Evolutionary conservation across 371 early-diverging fungal species (phyloP).

Genomic region (Apophysomyces ossiformis): DNA sequence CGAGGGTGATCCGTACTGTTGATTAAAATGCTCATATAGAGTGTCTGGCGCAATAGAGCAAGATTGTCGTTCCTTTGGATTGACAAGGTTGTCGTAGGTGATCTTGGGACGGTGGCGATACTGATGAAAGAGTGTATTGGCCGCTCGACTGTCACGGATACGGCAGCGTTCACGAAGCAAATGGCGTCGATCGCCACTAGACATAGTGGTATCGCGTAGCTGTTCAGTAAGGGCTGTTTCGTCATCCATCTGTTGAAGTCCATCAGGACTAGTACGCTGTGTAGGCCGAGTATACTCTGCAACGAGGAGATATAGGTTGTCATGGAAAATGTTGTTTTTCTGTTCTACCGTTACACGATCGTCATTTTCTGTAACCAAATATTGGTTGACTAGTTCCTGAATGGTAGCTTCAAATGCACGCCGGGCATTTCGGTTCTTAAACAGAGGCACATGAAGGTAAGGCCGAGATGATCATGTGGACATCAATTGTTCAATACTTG

Average conservation of each 20-base stretch:
- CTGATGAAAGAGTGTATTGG: not conserved
- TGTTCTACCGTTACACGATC: not conserved
- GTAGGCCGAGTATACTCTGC: conserved; percentile 4
- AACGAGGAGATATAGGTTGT: not conserved
- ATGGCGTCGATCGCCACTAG: not conserved
- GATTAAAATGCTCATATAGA: not conserved
- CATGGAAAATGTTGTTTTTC: conserved; percentile 14
- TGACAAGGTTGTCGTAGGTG: conserved; percentile 2
- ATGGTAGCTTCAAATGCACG: not conserved
- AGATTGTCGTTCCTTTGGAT: not conserved
- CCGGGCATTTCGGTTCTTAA: not conserved
- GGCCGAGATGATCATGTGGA: not conserved
- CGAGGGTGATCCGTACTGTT: not conserved
- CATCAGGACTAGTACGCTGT: conserved; percentile 1
- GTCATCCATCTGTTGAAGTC: conserved; percentile 4
- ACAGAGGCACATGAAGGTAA: not conserved
- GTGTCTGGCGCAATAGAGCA: not conserved
- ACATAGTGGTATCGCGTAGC: not conserved
- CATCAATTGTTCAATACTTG: not conserved
- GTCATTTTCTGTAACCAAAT: not conserved
- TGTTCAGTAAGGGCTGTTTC: not conserved
- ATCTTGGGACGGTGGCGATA: conserved; percentile 11
- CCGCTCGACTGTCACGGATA: conserved; percentile 2
- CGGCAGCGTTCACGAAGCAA: conserved; percentile 8
- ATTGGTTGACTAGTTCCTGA: not conserved